A percentile compares a stretch with the other conserved stretches of the same genome.
Evolutionary conservation across 371 early-diverging fungal genomes (phyloP).

Genomic region (Basidiobolus meristosporus): DNA sequence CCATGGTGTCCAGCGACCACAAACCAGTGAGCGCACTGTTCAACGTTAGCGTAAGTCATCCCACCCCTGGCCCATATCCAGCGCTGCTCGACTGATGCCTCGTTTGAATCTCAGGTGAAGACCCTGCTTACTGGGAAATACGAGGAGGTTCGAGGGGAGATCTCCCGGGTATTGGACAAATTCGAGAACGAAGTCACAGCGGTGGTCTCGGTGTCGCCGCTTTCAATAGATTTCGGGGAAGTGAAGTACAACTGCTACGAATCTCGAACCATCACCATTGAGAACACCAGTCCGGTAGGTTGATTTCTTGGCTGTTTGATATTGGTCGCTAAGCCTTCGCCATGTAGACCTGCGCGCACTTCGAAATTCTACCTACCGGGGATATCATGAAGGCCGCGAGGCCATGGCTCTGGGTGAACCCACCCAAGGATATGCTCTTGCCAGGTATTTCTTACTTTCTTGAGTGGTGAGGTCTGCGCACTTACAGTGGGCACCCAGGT

Average conservation of each 20-base stretch:
- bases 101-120: slow-evolving; percentile 9
- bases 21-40: slow-evolving; percentile 75
- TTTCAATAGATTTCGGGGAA: slow-evolving; percentile 52
- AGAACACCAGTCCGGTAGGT: slow-evolving; percentile 51
- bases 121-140: slow-evolving; percentile 28
- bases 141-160: slow-evolving; percentile 21
- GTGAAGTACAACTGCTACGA: slow-evolving; percentile 37
- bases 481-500: too few species aligned
- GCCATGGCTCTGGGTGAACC: slow-evolving; percentile 48
- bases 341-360: slow-evolving; percentile 34
- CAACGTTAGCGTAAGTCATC: slow-evolving; percentile 15
- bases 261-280: slow-evolving; percentile 28
- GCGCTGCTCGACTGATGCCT: neutral
- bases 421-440: slow-evolving; percentile 36
- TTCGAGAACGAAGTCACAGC: slow-evolving; percentile 67
- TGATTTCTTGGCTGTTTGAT: neutral
- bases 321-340: neutral
- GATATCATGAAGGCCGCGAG: slow-evolving; percentile 24
- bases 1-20: slow-evolving; percentile 67
- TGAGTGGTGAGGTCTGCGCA: too few species aligned
- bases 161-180: slow-evolving; percentile 51
- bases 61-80: neutral
- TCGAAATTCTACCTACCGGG: slow-evolving; percentile 42
- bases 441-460: slow-evolving; percentile 40
- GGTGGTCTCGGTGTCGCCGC: slow-evolving; percentile 33